Evolutionary conservation across 1,284 basidiomycete genomes (phyloP).

Genomic region (Leccinum cinnamomeum): DNA sequence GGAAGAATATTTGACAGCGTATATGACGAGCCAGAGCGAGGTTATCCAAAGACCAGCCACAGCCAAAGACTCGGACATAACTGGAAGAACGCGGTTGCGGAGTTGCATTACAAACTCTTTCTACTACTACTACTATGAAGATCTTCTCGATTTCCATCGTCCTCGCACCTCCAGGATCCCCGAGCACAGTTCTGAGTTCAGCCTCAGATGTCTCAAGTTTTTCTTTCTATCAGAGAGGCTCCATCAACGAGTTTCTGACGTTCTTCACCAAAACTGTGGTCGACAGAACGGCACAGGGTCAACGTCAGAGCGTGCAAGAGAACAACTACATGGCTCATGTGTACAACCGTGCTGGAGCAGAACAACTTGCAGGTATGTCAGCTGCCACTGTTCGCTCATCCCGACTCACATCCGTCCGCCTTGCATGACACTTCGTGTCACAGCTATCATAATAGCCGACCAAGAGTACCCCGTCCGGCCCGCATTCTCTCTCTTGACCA

Average conservation of each 20-base stretch:
- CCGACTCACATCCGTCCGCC: constrained; percentile 4
- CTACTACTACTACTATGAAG: constrained; percentile 53
- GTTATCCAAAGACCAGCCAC: constrained; percentile 22
- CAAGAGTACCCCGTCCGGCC: constrained; percentile 96
- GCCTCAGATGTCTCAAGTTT: constrained; percentile 89
- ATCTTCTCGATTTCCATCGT: constrained; percentile 67
- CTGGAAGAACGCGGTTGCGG: not conserved
- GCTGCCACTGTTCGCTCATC: not conserved
- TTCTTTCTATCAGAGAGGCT: constrained; percentile 90
- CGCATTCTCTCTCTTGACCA: constrained; percentile 94
- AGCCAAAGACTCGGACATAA: constrained; percentile 22
- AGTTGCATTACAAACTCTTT: constrained; percentile 1
- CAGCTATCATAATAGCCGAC: constrained; percentile 92
- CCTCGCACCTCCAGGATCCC: constrained; percentile 53
- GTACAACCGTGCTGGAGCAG: constrained; percentile 80
- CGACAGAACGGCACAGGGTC: constrained; percentile 84
- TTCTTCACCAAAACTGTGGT: constrained; percentile 94
- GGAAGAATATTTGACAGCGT: constrained; percentile 25
- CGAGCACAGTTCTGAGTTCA: constrained; percentile 66
- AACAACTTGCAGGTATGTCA: constrained; percentile 73
- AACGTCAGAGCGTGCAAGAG: constrained; percentile 94
- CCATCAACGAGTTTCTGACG: constrained; percentile 84
- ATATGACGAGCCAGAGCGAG: constrained; percentile 28
- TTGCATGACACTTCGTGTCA: constrained; percentile 11
- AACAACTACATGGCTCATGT: constrained; percentile 94